Percentiles rank a stretch among this genome's conserved stretches.
phyloP scores from a whole-genome alignment of 2,329 filamentous ascomycete genomes.

The Mycosphaerella sp. region DNA sequence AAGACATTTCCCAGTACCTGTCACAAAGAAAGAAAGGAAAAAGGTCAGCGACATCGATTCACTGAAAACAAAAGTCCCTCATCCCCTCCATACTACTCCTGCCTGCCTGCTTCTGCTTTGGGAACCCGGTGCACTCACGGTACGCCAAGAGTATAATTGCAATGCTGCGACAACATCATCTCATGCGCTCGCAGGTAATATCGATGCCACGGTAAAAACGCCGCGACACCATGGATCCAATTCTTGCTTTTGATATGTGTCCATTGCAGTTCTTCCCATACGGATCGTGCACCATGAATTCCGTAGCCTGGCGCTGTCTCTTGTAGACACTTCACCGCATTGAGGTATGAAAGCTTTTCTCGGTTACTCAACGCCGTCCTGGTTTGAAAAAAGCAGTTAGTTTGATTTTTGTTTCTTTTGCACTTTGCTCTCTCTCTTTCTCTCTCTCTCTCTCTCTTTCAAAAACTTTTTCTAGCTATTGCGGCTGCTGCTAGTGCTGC shows the following conservation, averaged over 20 bases:
- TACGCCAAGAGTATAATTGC: conserved; percentile 15
- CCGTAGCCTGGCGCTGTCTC: conserved; percentile 18
- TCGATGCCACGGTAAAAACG: conserved; percentile 22
- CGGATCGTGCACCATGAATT: conserved; percentile 15
- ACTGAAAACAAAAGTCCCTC: no score
- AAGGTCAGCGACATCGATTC: not conserved
- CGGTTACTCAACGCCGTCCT: conserved; percentile 16
- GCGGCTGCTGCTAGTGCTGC: no score
- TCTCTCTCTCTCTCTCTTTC: no score
- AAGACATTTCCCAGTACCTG: conserved; percentile 20
- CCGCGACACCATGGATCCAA: conserved; percentile 21
- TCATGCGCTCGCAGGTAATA: conserved; percentile 21
- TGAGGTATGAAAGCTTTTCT: conserved; percentile 17
- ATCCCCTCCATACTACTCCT: no score
- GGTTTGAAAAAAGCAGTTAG: not conserved
- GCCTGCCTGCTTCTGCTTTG: no score
- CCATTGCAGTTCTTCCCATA: conserved; percentile 24
- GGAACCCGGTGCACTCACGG: conserved; percentile 10
- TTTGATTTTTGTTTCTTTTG: no score
- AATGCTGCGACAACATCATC: conserved; percentile 17
- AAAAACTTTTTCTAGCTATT: no score
- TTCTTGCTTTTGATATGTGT: conserved; percentile 20
- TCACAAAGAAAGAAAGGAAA: not conserved
- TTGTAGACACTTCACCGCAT: conserved; percentile 19
- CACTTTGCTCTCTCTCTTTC: no score